These are phyloP conservation scores for Fraxinus sp. DNA, from an alignment of 305 asterid species.

Conservation along the genomic window DNA sequence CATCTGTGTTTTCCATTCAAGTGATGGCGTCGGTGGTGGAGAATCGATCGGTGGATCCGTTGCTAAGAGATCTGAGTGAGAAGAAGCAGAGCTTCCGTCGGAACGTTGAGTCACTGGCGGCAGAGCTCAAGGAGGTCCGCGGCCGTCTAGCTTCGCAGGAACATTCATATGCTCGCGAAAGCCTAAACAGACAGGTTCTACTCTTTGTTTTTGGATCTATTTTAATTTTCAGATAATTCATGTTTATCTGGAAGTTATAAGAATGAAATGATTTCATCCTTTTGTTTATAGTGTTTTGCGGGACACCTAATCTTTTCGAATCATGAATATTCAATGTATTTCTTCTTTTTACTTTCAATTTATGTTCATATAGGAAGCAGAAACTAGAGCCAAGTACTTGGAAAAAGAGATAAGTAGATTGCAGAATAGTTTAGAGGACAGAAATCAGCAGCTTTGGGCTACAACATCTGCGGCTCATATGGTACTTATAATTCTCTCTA, in stretches of 20 bases:
- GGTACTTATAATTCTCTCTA: constrained; percentile 34
- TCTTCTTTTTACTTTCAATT: background rate
- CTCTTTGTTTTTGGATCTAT: background rate
- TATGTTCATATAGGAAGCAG: constrained; percentile 53
- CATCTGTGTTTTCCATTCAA: background rate
- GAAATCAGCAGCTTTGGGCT: constrained; percentile 51
- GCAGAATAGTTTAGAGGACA: constrained; percentile 62
- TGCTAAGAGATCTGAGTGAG: constrained; percentile 82
- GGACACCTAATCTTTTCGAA: constrained; percentile 5
- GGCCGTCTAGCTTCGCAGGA: constrained; percentile 69
- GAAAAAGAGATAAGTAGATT: constrained; percentile 54
- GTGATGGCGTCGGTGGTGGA: constrained; percentile 49
- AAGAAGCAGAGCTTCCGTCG: constrained; percentile 86
- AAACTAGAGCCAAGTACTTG: constrained; percentile 60
- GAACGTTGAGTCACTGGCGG: constrained; percentile 84
- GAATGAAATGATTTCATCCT: constrained; percentile 20
- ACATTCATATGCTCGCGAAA: constrained; percentile 54
- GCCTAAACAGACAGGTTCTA: constrained; percentile 70
- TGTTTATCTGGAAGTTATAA: background rate
- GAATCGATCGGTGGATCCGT: constrained; percentile 58
- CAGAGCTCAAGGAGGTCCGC: constrained; percentile 84
- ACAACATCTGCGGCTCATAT: constrained; percentile 51
- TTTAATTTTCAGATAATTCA: background rate
- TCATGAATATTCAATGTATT: constrained; percentile 8
- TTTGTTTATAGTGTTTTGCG: constrained; percentile 11